Base-by-base conservation (phyloP, 352 stramenopile species). In the Phytophthora agathidicida region DNA sequence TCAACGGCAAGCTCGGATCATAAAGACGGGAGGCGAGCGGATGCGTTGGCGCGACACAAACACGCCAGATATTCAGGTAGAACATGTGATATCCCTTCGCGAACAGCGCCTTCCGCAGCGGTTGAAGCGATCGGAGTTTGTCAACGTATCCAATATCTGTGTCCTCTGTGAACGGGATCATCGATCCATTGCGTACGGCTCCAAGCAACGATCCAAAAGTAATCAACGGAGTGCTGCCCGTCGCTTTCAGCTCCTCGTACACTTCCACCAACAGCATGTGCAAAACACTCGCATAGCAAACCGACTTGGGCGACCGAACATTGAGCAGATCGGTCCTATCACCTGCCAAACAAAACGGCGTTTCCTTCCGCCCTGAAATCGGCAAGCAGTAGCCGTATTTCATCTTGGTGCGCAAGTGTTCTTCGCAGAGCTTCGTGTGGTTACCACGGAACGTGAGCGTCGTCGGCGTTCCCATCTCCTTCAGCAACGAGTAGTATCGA, bases 81-180 rank as follows among this genome's bases (percentile, higher is more conserved):
- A 79, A 85, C 49, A 88, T 65, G 48, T 85, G 75, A 65, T 85
- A 88, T 2, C 77, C 77, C 50, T 80, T 81, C 5, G 26, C 23
- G 41, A 45, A 65, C 71, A 71, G 46, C 22, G 33, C 33, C 50
- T 16, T 38, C 48, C 58, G 32, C 30, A 71, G 50, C 13, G 54
- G 26, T 20, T 64, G 30, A 32, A 47, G 58, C 23, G 20, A 28
- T 3, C 59, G 30, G n/a, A 68, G 52, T 32, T 42, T 37, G 1
- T 65, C 41, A 5, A 68, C 58, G 48, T 75, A 83, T 1, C 69
- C 75, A 16, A 88, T 61, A 37, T 88, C 77, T 2, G 63, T 72
- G 65, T 88, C 77, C 31, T 85, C 75, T 4, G 75, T 85, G 64
- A 80, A 88, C 14, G 77, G 68, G 60, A 88, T 85, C 42, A 75